These are phyloP conservation scores for Cladosporium sp. DNA, from an alignment of 2,329 filamentous ascomycete genomes.

Conservation along the genomic window DNA sequence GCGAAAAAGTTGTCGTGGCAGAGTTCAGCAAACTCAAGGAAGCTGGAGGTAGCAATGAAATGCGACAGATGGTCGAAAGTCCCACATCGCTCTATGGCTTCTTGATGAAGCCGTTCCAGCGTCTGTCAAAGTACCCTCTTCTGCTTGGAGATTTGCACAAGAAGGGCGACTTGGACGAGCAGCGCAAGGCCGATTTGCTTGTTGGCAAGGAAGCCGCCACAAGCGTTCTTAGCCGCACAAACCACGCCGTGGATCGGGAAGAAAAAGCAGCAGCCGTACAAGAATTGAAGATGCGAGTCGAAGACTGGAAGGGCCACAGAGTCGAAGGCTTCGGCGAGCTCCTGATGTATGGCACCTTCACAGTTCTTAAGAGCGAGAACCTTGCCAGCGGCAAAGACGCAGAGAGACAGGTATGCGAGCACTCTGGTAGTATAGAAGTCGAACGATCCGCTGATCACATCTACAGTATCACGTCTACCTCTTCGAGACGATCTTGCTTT, in stretches of 20 bases:
- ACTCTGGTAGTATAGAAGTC: constrained; percentile 16
- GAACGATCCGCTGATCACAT: constrained; percentile 16
- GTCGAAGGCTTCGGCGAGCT: constrained; percentile 90
- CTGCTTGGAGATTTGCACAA: constrained; percentile 85
- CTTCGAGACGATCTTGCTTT: constrained; percentile 91
- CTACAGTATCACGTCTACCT: constrained; percentile 92
- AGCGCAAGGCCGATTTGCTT: constrained; percentile 70
- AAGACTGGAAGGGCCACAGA: constrained; percentile 95
- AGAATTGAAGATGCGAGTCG: constrained; percentile 79
- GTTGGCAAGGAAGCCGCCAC: constrained; percentile 80
- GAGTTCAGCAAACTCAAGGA: constrained; percentile 84
- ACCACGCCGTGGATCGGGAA: constrained; percentile 87
- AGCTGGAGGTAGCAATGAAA: constrained; percentile 64
- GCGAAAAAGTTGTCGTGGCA: constrained; percentile 77
- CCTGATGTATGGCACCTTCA: constrained; percentile 85
- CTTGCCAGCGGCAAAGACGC: constrained; percentile 66
- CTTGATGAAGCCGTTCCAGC: constrained; percentile 93
- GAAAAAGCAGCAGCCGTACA: constrained; percentile 79
- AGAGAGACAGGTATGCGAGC: constrained; percentile 75
- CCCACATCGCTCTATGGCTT: constrained; percentile 89
- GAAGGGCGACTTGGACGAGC: constrained; percentile 73
- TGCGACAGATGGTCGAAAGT: constrained; percentile 76
- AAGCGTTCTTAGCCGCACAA: constrained; percentile 78
- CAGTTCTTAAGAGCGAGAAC: constrained; percentile 69
- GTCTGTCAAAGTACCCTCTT: constrained; percentile 90